Evolutionary conservation across 768 basidiomycete species (phyloP), one percentile per base, ranked within the genome.

Genomic region (Fibroporia radiculosa): DNA sequence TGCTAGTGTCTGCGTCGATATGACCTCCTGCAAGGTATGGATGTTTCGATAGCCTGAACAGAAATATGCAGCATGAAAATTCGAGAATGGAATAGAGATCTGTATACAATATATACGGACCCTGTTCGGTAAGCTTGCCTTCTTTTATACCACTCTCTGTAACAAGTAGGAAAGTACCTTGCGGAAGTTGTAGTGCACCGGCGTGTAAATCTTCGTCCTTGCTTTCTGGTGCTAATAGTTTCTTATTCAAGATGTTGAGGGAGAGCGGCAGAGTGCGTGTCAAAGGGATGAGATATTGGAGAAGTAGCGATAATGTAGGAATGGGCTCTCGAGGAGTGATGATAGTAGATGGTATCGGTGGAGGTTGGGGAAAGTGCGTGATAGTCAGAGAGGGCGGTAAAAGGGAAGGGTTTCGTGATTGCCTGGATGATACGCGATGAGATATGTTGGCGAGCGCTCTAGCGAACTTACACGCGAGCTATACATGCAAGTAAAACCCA

Each of bases 181-280:
- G 62, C 2, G 88, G 80, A 12, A 88, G 71, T 56, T 92, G 88
- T 22, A 92, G 66, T 50, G 72, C 73, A 2, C 89, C 88, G 1
- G 83, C 77, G 48, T 82, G 78, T 4, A 92, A 64, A 52, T 89
- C 85, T 39, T 87, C 74, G 47, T 80, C 77, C 37, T 77, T 80
- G 52, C 73, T 73, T 55, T 83, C 79, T 0, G 87, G 88, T 25
- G 62, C 62, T 55, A 85, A 89, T 1, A 62, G 54, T 0, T 61
- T 67, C 19, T 64, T 67, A 56, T 91, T 90, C 38, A 91, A 59
- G 5, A 68, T 58, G 23, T 75, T 67, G 13, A 89, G 66, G 6
- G 85, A 80, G 13, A 90, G 70, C 0, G 80, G 77, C 4, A 88
- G 58, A 1, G 64, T 66, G 3, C 71, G 62, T 6, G 77, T 64